These are phyloP conservation scores for Asterophora parasitica DNA, from an alignment of 768 basidiomycete genomes.

Conservation along the genomic window DNA sequence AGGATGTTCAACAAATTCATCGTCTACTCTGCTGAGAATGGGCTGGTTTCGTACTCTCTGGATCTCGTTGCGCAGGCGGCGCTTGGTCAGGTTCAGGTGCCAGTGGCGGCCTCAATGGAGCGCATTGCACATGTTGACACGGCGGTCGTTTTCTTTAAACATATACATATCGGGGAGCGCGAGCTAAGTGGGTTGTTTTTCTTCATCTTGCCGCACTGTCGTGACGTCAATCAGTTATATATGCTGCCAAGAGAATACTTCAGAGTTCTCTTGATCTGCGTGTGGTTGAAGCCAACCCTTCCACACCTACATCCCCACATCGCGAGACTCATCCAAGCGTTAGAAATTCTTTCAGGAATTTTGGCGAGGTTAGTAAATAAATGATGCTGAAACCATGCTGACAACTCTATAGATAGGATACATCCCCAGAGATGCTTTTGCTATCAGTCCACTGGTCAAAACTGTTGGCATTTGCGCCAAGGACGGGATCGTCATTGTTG, in stretches of 20 bases:
- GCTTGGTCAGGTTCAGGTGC: slow-evolving; percentile 38
- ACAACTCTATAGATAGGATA: slow-evolving; percentile 50
- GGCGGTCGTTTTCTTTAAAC: slow-evolving; percentile 57
- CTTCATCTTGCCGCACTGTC: neutral
- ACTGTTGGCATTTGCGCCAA: slow-evolving; percentile 63
- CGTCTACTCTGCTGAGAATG: slow-evolving; percentile 49
- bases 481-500: slow-evolving; percentile 59
- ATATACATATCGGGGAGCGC: slow-evolving; percentile 47
- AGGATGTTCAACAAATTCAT: slow-evolving; percentile 62
- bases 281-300: slow-evolving; percentile 51
- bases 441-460: slow-evolving; percentile 54
- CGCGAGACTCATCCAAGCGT: slow-evolving; percentile 22
- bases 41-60: slow-evolving; percentile 63
- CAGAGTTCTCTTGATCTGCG: slow-evolving; percentile 52
- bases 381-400: neutral
- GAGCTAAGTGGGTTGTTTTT: slow-evolving; percentile 45
- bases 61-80: slow-evolving; percentile 63
- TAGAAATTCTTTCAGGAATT: slow-evolving; percentile 50
- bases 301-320: slow-evolving; percentile 29
- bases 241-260: slow-evolving; percentile 57
- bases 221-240: slow-evolving; percentile 48
- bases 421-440: slow-evolving; percentile 66
- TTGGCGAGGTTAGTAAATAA: slow-evolving; percentile 54
- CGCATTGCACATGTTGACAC: slow-evolving; percentile 50
- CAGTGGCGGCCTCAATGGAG: slow-evolving; percentile 57